Conservation (phyloP, 108 stramenopile genomes). For the Skeletonema potamos region DNA sequence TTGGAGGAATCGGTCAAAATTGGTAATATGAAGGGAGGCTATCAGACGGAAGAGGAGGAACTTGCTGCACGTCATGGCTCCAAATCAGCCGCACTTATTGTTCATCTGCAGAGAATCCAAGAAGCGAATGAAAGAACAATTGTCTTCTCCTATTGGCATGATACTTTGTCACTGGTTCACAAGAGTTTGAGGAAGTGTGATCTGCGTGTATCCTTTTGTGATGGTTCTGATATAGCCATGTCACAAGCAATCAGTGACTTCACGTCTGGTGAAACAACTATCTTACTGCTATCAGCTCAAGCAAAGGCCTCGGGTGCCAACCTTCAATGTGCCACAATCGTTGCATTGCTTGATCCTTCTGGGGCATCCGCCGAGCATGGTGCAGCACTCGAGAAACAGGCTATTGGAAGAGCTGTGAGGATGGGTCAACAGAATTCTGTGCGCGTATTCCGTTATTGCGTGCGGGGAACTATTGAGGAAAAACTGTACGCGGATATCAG, state of each 20-base stretch:
- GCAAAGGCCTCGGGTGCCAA: slow-evolving; percentile 42
- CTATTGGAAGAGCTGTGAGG: slow-evolving; percentile 32
- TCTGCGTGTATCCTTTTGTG: slow-evolving; percentile 26
- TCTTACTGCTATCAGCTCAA: slow-evolving; percentile 32
- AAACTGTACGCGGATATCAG: slow-evolving; percentile 21
- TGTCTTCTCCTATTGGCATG: slow-evolving; percentile 40
- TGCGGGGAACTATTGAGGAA: slow-evolving; percentile 20
- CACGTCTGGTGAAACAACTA: slow-evolving; percentile 10
- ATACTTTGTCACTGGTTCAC: slow-evolving; percentile 23
- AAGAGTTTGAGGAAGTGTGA: slow-evolving; percentile 15
- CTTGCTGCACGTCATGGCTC: slow-evolving; percentile 31
- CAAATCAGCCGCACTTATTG: slow-evolving; percentile 33
- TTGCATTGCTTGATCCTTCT: slow-evolving; percentile 27
- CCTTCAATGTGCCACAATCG: slow-evolving; percentile 29
- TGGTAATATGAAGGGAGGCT: slow-evolving; percentile 11
- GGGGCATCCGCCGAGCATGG: slow-evolving; percentile 28
- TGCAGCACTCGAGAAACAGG: slow-evolving; percentile 28
- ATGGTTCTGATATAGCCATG: slow-evolving; percentile 19
- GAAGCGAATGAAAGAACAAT: slow-evolving; percentile 12
- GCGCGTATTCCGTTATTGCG: slow-evolving; percentile 27
- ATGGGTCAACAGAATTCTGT: slow-evolving; percentile 36
- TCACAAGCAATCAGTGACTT: slow-evolving; percentile 19
- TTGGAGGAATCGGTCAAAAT: slow-evolving; percentile 13
- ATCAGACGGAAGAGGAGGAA: slow-evolving; percentile 13
- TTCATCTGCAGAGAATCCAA: not conserved